Evolutionary conservation across 2,329 filamentous ascomycete genomes (phyloP).

Genomic region (Aschersonia sp.): DNA sequence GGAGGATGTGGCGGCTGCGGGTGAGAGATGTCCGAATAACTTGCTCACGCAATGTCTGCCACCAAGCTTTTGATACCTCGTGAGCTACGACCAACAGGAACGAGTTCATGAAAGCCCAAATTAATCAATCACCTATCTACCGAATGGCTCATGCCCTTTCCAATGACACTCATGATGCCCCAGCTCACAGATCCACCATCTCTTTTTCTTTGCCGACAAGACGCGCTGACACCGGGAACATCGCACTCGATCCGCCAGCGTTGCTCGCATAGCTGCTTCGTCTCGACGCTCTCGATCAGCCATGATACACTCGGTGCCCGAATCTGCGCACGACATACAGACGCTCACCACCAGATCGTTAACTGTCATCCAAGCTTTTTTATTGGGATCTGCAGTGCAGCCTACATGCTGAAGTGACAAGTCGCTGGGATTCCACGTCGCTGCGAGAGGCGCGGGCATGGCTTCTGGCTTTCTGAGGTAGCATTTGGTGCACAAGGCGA

Average conservation of each 20-base stretch:
- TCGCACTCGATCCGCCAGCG: constrained; percentile 3
- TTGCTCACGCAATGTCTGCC: neutral
- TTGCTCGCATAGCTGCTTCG: neutral
- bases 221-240: constrained; percentile 5
- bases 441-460: neutral
- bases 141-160: constrained; percentile 4
- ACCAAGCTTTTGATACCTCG: too few species aligned
- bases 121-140: too few species aligned
- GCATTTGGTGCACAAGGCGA: constrained; percentile 8
- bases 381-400: neutral
- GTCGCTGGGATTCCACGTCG: constrained; percentile 2
- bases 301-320: neutral
- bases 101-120: too few species aligned
- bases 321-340: constrained; percentile 4
- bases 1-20: constrained; percentile 6
- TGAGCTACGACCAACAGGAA: too few species aligned
- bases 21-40: neutral
- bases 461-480: constrained; percentile 1
- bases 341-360: neutral
- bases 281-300: constrained; percentile 5
- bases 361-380: neutral
- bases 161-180: constrained; percentile 7
- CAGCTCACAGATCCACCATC: constrained; percentile 7
- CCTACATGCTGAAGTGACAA: constrained; percentile 5
- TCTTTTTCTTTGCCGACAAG: constrained; percentile 1